phyloP scores from a whole-genome alignment of 371 early-diverging fungal species.

The Blakeslea trispora region DNA sequence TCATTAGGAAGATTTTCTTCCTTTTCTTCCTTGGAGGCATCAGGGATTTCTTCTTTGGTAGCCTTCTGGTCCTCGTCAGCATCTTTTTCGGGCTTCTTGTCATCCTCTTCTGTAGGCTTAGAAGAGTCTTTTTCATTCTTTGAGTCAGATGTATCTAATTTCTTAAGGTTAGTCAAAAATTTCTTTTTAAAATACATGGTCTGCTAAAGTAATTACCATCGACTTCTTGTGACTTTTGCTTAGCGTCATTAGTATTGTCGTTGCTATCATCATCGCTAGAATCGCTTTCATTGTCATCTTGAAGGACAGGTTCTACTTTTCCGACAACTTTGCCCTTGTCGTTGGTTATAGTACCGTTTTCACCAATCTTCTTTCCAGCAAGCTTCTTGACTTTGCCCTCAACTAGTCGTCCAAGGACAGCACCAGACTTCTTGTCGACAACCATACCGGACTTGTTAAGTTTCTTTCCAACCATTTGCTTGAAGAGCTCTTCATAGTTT shows the following conservation, averaged over 20 bases:
- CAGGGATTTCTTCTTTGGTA: not conserved
- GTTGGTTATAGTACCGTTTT: slow-evolving; percentile 20
- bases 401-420: slow-evolving; percentile 17
- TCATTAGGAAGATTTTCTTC: not conserved
- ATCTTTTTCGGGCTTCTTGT: not conserved
- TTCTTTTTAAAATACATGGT: too few relatives aligned
- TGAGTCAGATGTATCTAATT: not conserved
- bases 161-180: too few relatives aligned
- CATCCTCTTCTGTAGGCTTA: not conserved
- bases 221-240: not conserved
- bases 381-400: slow-evolving; percentile 23
- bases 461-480: slow-evolving; percentile 19
- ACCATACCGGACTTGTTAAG: slow-evolving; percentile 22
- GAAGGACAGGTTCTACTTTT: slow-evolving; percentile 17
- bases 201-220: not conserved
- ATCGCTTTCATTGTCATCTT: slow-evolving; percentile 8
- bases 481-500: slow-evolving; percentile 14
- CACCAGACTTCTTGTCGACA: slow-evolving; percentile 22
- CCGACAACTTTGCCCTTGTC: slow-evolving; percentile 24
- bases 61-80: not conserved
- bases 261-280: not conserved
- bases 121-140: not conserved
- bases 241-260: not conserved
- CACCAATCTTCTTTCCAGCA: slow-evolving; percentile 19
- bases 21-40: not conserved